Percentiles rank a stretch among this genome's conserved stretches.
These are phyloP conservation scores for Celoporthe dispersa DNA, from an alignment of 2,329 filamentous ascomycete species.

Conservation along the genomic window DNA sequence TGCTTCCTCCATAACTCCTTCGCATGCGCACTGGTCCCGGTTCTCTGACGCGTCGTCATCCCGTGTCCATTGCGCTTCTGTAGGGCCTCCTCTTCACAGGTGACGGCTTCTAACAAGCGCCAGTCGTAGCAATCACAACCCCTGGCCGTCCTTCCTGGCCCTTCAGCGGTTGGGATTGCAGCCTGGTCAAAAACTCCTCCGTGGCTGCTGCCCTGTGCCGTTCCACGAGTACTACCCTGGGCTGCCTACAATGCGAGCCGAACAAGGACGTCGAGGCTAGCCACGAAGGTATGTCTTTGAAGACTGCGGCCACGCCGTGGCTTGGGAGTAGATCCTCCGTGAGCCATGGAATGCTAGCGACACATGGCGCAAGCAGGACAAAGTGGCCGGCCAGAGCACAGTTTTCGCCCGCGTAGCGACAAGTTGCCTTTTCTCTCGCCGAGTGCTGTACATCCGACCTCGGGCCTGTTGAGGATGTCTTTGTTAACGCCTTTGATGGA, in stretches of 20 bases:
- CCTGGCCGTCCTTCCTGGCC: constrained; percentile 35
- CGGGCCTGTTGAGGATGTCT: constrained; percentile 33
- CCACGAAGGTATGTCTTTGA: constrained; percentile 36
- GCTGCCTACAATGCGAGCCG: constrained; percentile 21
- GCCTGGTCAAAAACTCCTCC: constrained; percentile 36
- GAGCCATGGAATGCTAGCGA: constrained; percentile 43
- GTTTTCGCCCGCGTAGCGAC: constrained; percentile 38
- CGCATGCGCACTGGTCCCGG: constrained; percentile 22
- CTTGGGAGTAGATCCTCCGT: constrained; percentile 44
- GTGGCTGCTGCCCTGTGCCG: constrained; percentile 36
- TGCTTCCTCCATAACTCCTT: constrained; percentile 34
- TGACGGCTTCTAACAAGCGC: constrained; percentile 41
- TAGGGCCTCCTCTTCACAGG: constrained; percentile 34
- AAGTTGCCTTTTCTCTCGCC: constrained; percentile 31
- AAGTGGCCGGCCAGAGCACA: constrained; percentile 45
- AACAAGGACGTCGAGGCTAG: constrained; percentile 10
- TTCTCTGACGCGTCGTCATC: constrained; percentile 20
- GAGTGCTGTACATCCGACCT: constrained; percentile 9
- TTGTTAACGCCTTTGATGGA: background rate
- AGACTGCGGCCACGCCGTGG: constrained; percentile 47
- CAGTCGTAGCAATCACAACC: constrained; percentile 45
- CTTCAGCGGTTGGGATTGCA: constrained; percentile 34
- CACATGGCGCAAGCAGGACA: constrained; percentile 49
- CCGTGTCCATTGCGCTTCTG: constrained; percentile 31
- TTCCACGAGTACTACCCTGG: constrained; percentile 43